These are phyloP conservation scores for Fonsecaea pugnacius DNA, from an alignment of 2,329 filamentous ascomycete genomes.

Conservation along the genomic window DNA sequence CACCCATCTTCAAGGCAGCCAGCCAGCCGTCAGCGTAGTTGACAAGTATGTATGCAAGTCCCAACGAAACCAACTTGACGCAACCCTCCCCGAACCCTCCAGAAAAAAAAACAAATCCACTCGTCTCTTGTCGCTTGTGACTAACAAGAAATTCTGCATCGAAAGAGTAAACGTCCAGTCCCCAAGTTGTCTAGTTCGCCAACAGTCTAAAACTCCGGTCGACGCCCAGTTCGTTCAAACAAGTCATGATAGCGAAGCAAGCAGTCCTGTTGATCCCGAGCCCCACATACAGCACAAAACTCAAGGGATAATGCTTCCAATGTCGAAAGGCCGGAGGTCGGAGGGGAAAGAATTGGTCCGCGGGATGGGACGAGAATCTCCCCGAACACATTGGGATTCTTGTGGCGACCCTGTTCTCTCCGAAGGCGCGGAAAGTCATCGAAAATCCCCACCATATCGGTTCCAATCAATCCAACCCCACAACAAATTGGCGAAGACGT, in stretches of 20 bases:
- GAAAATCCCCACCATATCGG: background rate
- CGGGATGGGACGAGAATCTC: background rate
- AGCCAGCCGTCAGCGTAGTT: too few relatives aligned
- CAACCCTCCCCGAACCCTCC: background rate
- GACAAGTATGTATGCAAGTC: too few relatives aligned
- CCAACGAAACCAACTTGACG: too few relatives aligned
- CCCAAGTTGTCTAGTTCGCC: background rate
- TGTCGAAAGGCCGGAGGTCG: background rate
- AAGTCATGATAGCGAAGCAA: background rate
- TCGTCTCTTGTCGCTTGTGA: background rate
- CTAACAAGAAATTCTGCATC: background rate
- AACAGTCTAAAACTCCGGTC: background rate
- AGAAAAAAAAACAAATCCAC: background rate
- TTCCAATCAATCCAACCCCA: constrained; percentile 2
- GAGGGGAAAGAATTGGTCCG: background rate
- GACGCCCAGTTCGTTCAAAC: background rate
- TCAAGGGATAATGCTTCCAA: background rate
- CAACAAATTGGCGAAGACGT: background rate
- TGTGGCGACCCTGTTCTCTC: background rate
- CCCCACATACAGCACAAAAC: background rate
- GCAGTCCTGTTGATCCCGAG: background rate
- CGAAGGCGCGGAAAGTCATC: background rate
- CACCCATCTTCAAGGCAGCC: too few relatives aligned
- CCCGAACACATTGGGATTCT: background rate
- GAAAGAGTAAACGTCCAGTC: background rate